phyloP scores from a whole-genome alignment of 1,284 basidiomycete species.

The Butyriboletus appendiculatus region DNA sequence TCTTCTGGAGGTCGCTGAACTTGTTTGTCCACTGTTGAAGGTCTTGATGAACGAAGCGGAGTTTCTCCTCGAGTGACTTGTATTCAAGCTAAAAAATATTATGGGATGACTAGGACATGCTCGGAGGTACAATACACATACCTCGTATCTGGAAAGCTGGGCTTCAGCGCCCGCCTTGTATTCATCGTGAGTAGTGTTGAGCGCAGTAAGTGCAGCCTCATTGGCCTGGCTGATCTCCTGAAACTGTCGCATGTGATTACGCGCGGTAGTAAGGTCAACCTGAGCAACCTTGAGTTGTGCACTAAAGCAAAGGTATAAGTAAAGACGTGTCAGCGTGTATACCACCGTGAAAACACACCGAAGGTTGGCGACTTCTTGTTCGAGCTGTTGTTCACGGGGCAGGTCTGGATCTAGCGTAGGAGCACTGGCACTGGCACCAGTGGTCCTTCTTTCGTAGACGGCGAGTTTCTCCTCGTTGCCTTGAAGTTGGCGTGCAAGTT shows the following conservation, averaged over 20 bases:
- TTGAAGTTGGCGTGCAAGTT: constrained; percentile 69
- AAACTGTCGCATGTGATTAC: constrained; percentile 79
- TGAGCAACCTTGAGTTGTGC: constrained; percentile 74
- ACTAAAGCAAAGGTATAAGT: constrained; percentile 39
- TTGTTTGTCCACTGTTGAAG: constrained; percentile 52
- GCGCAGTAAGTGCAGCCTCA: constrained; percentile 70
- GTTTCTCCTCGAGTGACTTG: constrained; percentile 61
- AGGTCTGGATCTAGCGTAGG: constrained; percentile 45
- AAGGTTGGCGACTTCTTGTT: constrained; percentile 83
- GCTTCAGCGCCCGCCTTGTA: constrained; percentile 72
- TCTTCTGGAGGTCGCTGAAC: constrained; percentile 59
- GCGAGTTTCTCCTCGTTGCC: constrained; percentile 82
- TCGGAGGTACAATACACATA: constrained; percentile 35
- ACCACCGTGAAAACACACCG: constrained; percentile 47
- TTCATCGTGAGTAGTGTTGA: constrained; percentile 77
- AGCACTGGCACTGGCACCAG: constrained; percentile 29
- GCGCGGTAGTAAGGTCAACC: constrained; percentile 70
- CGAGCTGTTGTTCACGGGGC: constrained; percentile 76
- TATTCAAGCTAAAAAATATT: constrained; percentile 59
- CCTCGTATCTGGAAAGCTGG: constrained; percentile 65
- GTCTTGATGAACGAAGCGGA: constrained; percentile 59
- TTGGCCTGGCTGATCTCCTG: constrained; percentile 82
- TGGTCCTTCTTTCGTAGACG: constrained; percentile 78
- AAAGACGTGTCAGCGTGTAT: background rate
- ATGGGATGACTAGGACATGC: constrained; percentile 6